Conservation (phyloP, 371 early-diverging fungal genomes). For the Entomophthora muscae region DNA sequence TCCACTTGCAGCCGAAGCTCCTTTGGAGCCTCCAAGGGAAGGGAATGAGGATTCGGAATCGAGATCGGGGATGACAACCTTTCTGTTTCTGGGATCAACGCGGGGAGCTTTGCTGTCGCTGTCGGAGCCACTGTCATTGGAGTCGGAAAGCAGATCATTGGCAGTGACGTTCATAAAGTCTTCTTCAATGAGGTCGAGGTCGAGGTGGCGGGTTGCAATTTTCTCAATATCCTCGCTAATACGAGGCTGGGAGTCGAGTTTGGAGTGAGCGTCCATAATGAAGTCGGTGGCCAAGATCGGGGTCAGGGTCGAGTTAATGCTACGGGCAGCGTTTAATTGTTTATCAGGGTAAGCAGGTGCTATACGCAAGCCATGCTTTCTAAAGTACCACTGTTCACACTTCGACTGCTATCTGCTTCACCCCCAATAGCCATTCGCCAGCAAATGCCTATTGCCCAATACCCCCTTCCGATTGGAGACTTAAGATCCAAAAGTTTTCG, state of each 20-base stretch:
- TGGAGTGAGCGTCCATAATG: neutral
- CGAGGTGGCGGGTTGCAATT: slow-evolving; percentile 1
- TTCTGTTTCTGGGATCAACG: neutral
- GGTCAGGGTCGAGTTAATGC: too few species aligned
- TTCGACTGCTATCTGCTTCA: too few species aligned
- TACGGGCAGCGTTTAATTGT: too few species aligned
- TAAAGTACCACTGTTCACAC: too few species aligned
- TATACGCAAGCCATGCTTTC: too few species aligned
- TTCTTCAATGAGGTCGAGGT: neutral
- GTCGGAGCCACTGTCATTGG: neutral
- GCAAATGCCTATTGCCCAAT: too few species aligned
- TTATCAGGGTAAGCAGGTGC: too few species aligned
- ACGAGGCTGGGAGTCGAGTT: neutral
- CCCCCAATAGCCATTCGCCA: too few species aligned
- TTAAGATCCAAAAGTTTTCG: too few species aligned
- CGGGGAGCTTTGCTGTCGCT: neutral
- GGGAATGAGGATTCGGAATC: slow-evolving; percentile 9
- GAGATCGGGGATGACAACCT: slow-evolving; percentile 7
- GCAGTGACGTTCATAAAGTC: neutral
- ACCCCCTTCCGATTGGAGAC: too few species aligned
- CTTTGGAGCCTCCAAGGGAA: slow-evolving; percentile 3
- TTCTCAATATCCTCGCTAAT: slow-evolving; percentile 3
- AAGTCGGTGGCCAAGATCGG: too few species aligned
- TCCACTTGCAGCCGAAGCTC: neutral
- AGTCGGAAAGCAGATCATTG: neutral